These are phyloP conservation scores for Venturia nashicola DNA, from an alignment of 2,329 filamentous ascomycete genomes.

Conservation along the genomic window DNA sequence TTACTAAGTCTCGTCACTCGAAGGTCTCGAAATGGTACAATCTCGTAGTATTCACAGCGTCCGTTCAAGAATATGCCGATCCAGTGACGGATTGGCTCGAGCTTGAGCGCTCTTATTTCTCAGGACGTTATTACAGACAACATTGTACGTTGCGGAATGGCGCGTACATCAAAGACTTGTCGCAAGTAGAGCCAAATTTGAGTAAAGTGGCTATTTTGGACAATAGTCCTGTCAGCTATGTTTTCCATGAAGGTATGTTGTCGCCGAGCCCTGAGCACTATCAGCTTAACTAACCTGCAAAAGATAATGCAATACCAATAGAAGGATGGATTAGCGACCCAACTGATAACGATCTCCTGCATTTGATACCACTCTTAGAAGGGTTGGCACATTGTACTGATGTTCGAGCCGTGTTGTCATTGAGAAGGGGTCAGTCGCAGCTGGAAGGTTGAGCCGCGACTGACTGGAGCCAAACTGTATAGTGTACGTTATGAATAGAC, in stretches of 20 bases:
- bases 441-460: conserved; percentile 12
- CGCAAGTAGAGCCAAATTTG: conserved; percentile 88
- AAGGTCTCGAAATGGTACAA: conserved; percentile 97
- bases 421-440: conserved; percentile 66
- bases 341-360: conserved; percentile 87
- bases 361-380: conserved; percentile 84
- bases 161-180: conserved; percentile 96
- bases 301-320: conserved; percentile 97
- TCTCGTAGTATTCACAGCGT: conserved; percentile 89
- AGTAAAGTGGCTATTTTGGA: conserved; percentile 98
- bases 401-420: conserved; percentile 76
- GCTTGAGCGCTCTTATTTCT: conserved; percentile 92
- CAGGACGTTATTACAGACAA: conserved; percentile 85
- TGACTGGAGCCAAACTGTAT: neutral
- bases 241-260: conserved; percentile 85
- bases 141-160: conserved; percentile 94
- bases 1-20: neutral
- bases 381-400: conserved; percentile 94
- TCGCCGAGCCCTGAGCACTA: neutral
- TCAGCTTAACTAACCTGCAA: neutral
- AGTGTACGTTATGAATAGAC: neutral
- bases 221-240: conserved; percentile 95
- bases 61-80: conserved; percentile 96
- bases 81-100: conserved; percentile 98
- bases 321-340: conserved; percentile 99